A percentile compares a stretch with the other conserved stretches of the same genome.
phyloP scores from a whole-genome alignment of 805 yeast species.

The Metschnikowia noctiluminum region DNA sequence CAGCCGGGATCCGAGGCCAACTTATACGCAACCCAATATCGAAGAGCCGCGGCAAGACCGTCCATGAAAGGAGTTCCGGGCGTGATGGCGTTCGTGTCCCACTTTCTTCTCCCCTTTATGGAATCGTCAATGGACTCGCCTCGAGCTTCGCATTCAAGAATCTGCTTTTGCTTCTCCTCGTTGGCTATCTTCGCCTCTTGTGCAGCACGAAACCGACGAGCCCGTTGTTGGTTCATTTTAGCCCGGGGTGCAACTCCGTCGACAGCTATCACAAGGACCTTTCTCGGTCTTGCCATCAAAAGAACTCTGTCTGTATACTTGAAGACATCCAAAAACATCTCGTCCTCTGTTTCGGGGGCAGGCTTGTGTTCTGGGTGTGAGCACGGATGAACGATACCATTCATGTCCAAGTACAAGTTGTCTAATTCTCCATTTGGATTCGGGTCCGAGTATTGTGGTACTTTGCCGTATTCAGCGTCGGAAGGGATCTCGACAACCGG shows the following conservation, averaged over 20 bases:
- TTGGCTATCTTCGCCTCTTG: slow-evolving; percentile 81
- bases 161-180: slow-evolving; percentile 61
- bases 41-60: slow-evolving; percentile 70
- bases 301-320: slow-evolving; percentile 89
- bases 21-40: slow-evolving; percentile 92
- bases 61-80: slow-evolving; percentile 99
- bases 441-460: slow-evolving; percentile 56
- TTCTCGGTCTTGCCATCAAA: slow-evolving; percentile 92
- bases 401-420: slow-evolving; percentile 93
- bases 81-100: slow-evolving; percentile 97
- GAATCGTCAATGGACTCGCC: slow-evolving; percentile 79
- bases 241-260: slow-evolving; percentile 99
- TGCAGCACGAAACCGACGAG: slow-evolving; percentile 90
- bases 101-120: slow-evolving; percentile 67
- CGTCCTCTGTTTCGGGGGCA: slow-evolving; percentile 94
- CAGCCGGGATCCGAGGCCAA: slow-evolving; percentile 89
- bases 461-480: slow-evolving; percentile 35
- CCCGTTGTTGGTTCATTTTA: slow-evolving; percentile 94
- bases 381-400: slow-evolving; percentile 98
- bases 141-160: slow-evolving; percentile 54
- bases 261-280: slow-evolving; percentile 89
- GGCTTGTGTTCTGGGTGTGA: slow-evolving; percentile 97
- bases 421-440: slow-evolving; percentile 97
- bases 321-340: slow-evolving; percentile 92
- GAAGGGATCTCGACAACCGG: slow-evolving; percentile 79